Conservation (phyloP, 495 filamentous ascomycete species). For the Pseudoneurospora amorphoporcata region DNA sequence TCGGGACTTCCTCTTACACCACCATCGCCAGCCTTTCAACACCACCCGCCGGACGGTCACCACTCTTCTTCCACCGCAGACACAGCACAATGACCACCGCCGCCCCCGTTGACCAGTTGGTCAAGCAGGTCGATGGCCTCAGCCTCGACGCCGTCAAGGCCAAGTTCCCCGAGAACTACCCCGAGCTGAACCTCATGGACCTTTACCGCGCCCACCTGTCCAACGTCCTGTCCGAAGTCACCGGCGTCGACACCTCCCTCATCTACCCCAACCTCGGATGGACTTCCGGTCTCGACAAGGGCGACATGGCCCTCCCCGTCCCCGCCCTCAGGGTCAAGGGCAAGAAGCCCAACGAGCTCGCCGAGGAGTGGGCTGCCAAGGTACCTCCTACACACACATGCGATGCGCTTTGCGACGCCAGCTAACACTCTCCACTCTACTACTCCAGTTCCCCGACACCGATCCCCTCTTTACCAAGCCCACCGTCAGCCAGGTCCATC, state of each 20-base stretch:
- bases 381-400: conserved; percentile 17
- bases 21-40: conserved; percentile 1
- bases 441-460: conserved; percentile 57
- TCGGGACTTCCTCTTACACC: neutral
- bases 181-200: conserved; percentile 74
- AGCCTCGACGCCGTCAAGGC: conserved; percentile 27
- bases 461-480: conserved; percentile 63
- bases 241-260: conserved; percentile 60
- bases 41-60: no score
- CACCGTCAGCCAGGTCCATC: conserved; percentile 48
- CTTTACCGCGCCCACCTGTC: conserved; percentile 79
- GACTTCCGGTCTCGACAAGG: conserved; percentile 80
- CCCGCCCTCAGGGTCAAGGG: conserved; percentile 74
- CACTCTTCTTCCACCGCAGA: no score
- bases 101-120: conserved; percentile 25
- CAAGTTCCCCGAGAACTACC: conserved; percentile 46
- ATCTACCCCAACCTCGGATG: conserved; percentile 72
- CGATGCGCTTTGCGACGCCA: neutral
- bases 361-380: conserved; percentile 60
- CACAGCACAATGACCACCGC: conserved; percentile 15
- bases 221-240: conserved; percentile 58
- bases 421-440: neutral
- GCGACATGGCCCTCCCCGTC: conserved; percentile 72
- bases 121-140: conserved; percentile 28
- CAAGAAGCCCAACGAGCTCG: conserved; percentile 65